Conservation (phyloP, 257 asterid genomes). For the Ballota nigra region DNA sequence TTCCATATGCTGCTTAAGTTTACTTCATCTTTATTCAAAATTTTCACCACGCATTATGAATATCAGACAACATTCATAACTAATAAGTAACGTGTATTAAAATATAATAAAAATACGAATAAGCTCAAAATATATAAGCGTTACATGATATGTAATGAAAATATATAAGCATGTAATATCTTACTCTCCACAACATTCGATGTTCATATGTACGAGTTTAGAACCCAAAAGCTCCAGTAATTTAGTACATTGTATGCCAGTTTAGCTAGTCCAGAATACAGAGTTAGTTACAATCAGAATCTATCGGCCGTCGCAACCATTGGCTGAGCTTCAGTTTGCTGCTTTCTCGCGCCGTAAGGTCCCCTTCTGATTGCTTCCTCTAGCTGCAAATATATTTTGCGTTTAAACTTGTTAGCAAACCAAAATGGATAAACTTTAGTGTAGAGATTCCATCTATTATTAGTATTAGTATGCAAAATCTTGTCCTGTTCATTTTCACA, state of each 20-base stretch:
- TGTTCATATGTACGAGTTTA: background rate
- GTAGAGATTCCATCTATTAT: background rate
- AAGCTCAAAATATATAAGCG: no score
- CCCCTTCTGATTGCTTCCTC: conserved; percentile 85
- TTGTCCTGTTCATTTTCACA: background rate
- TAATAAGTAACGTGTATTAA: no score
- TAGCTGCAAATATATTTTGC: conserved; percentile 46
- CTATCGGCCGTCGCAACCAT: conserved; percentile 76
- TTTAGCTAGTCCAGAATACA: background rate
- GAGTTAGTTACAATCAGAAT: conserved; percentile 38
- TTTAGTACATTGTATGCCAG: background rate
- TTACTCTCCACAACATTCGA: background rate
- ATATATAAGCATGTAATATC: background rate
- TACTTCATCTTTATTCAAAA: no score
- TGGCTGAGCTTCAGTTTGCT: conserved; percentile 76
- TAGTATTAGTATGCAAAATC: background rate
- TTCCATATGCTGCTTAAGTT: no score
- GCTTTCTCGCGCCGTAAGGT: conserved; percentile 66
- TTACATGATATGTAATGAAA: no score
- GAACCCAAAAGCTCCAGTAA: background rate
- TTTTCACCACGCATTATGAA: no score
- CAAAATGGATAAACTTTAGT: background rate
- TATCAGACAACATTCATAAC: no score
- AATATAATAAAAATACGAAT: no score
- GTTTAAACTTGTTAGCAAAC: background rate